Percentiles rank a stretch among this genome's conserved stretches.
These are phyloP conservation scores for Telopea speciosissima DNA, from an alignment of 177 flowering plant genomes.

Conservation along the genomic window DNA sequence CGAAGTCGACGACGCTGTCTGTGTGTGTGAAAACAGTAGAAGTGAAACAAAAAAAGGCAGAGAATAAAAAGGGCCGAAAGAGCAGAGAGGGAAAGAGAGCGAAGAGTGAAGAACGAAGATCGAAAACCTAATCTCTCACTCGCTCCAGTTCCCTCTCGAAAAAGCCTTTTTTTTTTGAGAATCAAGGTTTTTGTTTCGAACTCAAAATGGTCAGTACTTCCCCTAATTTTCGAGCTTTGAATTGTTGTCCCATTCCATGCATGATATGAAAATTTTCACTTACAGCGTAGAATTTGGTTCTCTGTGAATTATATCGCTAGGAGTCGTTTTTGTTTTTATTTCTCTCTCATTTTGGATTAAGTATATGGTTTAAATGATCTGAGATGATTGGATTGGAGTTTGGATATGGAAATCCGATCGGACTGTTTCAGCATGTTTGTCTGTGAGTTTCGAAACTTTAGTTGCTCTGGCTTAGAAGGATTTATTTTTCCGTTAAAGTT, in stretches of 20 bases:
- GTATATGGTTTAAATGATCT: not conserved
- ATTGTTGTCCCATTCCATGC: not conserved
- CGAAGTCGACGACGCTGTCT: not conserved
- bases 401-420: too few relatives aligned
- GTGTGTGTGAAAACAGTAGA: not conserved
- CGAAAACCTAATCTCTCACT: conserved; percentile 1
- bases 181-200: not conserved
- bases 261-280: not conserved
- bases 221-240: not conserved
- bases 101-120: not conserved
- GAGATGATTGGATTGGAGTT: not conserved
- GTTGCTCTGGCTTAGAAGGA: too few relatives aligned
- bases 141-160: not conserved
- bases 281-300: not conserved
- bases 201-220: not conserved
- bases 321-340: not conserved
- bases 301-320: not conserved
- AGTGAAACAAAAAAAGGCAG: not conserved
- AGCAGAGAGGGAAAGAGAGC: not conserved
- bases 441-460: too few relatives aligned
- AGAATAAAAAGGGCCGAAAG: not conserved
- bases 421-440: too few relatives aligned
- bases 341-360: not conserved
- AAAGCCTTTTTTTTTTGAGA: not conserved
- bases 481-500: too few relatives aligned